Evolutionary conservation across 179 eudicot genomes (phyloP).

Genomic region (Carnegiea gigantea): DNA sequence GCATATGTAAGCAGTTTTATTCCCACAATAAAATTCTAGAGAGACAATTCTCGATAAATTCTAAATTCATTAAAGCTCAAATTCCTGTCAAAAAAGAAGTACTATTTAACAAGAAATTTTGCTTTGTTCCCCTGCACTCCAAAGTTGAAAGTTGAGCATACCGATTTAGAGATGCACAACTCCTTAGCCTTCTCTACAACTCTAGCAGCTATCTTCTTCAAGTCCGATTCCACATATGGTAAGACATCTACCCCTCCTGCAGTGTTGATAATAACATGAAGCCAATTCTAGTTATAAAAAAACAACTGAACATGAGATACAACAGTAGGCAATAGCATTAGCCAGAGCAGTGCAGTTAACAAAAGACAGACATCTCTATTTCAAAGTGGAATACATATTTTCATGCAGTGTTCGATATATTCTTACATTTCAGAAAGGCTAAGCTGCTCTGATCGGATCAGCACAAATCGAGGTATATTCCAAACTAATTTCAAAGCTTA

Average conservation of each 20-base stretch:
- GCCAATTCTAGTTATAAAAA: conserved; percentile 4
- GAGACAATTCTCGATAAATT: too few relatives aligned
- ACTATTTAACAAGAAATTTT: too few relatives aligned
- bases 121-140: not conserved
- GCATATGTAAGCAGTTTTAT: not conserved
- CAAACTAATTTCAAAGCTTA: not conserved
- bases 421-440: not conserved
- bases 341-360: not conserved
- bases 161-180: conserved; percentile 17
- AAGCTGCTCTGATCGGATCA: not conserved
- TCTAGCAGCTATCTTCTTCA: conserved; percentile 16
- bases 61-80: not conserved
- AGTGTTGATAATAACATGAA: not conserved
- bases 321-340: not conserved
- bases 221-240: conserved; percentile 10
- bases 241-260: conserved; percentile 17
- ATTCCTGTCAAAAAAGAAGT: not conserved
- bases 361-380: not conserved
- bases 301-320: not conserved
- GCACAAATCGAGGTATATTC: not conserved
- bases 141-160: not conserved
- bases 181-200: conserved; percentile 16
- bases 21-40: too few relatives aligned
- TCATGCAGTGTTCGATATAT: not conserved
- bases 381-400: not conserved